Conservation (phyloP, 352 stramenopile genomes). For the Pythium apleroticum region DNA sequence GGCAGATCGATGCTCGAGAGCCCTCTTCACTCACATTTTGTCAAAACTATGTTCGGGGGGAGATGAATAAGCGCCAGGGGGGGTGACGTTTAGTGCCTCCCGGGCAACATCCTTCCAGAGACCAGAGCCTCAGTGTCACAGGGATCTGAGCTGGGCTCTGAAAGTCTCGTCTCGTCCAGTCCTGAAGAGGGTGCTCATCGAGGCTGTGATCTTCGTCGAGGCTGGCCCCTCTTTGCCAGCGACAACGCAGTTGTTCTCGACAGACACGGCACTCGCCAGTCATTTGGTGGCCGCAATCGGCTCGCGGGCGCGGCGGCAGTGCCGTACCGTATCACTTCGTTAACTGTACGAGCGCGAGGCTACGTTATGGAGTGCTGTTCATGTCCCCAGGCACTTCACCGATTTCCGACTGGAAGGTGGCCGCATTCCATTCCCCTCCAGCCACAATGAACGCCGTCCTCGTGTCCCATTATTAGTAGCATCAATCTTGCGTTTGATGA, state of each 20-base stretch:
- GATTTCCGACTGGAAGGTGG: not conserved
- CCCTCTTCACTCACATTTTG: too few relatives aligned
- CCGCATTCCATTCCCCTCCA: not conserved
- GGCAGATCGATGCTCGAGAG: too few relatives aligned
- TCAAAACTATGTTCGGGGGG: too few relatives aligned
- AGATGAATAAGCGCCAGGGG: too few relatives aligned
- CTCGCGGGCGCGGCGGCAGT: too few relatives aligned
- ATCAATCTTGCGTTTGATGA: not conserved
- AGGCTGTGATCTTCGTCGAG: not conserved
- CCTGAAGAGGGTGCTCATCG: not conserved
- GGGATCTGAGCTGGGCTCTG: constrained; percentile 4
- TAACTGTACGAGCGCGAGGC: not conserved
- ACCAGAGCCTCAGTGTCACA: not conserved
- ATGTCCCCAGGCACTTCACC: not conserved
- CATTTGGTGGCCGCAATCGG: not conserved
- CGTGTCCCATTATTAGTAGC: not conserved
- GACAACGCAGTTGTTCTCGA: not conserved
- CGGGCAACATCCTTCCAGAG: not conserved
- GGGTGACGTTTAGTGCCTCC: too few relatives aligned
- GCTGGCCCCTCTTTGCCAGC: not conserved
- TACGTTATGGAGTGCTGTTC: not conserved
- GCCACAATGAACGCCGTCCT: not conserved
- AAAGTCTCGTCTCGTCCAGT: not conserved
- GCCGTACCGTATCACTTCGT: too few relatives aligned
- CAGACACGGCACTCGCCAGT: not conserved